These are phyloP conservation scores for Phytophthora europaea DNA, from an alignment of 352 stramenopile species.

Conservation along the genomic window DNA sequence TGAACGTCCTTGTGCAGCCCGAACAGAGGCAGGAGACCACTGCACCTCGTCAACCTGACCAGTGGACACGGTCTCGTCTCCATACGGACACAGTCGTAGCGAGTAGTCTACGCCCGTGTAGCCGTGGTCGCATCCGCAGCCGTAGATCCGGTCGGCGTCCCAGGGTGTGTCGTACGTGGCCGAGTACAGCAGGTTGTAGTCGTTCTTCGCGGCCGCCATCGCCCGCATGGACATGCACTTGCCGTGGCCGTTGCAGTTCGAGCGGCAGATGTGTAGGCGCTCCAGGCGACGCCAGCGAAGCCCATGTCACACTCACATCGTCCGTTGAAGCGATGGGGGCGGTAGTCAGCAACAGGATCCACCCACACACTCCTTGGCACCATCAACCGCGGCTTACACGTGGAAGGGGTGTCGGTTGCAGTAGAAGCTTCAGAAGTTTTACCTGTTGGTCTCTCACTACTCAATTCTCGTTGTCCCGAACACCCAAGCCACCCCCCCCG, in stretches of 20 bases:
- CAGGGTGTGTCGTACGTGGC: conserved; percentile 71
- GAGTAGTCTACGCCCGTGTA: conserved; percentile 92
- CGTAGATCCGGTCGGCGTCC: conserved; percentile 88
- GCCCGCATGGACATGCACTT: conserved; percentile 85
- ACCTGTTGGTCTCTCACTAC: no score
- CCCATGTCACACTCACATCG: conserved; percentile 83
- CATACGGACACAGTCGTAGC: conserved; percentile 82
- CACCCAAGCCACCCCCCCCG: no score
- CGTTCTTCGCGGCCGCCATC: conserved; percentile 59
- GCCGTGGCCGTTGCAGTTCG: conserved; percentile 91
- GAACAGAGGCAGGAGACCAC: conserved; percentile 70
- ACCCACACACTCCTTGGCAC: no score
- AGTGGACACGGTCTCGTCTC: conserved; percentile 86
- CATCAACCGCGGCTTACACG: no score
- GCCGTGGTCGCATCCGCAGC: conserved; percentile 91
- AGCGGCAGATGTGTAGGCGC: conserved; percentile 71
- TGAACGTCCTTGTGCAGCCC: conserved; percentile 72
- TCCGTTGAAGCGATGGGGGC: no score
- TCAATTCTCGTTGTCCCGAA: no score
- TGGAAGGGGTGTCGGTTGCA: no score
- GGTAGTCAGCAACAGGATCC: no score
- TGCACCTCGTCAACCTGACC: conserved; percentile 86
- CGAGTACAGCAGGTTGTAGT: conserved; percentile 71
- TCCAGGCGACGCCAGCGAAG: conserved; percentile 82
- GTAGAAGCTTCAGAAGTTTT: no score